Percentiles rank a stretch among this genome's conserved stretches.
phyloP scores from a whole-genome alignment of 2,329 filamentous ascomycete genomes.

The Capronia coronata region DNA sequence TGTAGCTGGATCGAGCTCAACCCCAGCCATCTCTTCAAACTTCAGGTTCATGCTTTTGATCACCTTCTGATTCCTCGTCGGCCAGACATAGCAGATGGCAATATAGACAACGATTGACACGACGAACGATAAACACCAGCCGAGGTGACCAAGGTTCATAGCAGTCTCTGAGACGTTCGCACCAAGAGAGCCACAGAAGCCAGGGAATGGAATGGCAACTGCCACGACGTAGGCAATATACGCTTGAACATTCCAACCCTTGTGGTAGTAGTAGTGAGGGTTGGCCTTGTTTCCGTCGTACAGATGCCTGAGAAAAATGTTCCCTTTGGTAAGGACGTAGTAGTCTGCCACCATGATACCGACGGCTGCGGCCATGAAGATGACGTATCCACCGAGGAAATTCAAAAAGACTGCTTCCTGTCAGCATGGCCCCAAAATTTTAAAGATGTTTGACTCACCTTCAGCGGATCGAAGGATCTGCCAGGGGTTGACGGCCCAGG shows the following conservation, averaged over 20 bases:
- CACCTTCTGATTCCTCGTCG: slow-evolving; percentile 7
- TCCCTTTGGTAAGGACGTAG: slow-evolving; percentile 6
- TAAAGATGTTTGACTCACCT: background rate
- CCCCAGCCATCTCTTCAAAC: slow-evolving; percentile 4
- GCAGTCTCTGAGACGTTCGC: slow-evolving; percentile 2
- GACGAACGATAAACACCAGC: slow-evolving; percentile 6
- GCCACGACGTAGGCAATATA: slow-evolving; percentile 6
- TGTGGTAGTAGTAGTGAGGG: slow-evolving; percentile 3
- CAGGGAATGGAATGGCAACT: slow-evolving; percentile 5
- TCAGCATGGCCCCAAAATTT: background rate
- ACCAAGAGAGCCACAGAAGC: slow-evolving; percentile 5
- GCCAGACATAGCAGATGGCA: slow-evolving; percentile 3
- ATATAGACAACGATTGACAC: slow-evolving; percentile 3
- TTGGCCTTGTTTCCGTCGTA: slow-evolving; percentile 2
- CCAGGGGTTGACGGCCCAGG: slow-evolving; percentile 7
- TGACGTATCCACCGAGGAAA: slow-evolving; percentile 10
- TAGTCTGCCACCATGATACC: slow-evolving; percentile 10
- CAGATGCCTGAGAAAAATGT: slow-evolving; percentile 6
- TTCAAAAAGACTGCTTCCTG: slow-evolving; percentile 1
- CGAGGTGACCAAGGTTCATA: slow-evolving; percentile 2
- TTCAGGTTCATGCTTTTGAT: background rate
- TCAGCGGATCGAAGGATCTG: slow-evolving; percentile 4
- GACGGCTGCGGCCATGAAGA: slow-evolving; percentile 9
- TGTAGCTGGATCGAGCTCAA: background rate
- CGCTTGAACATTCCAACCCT: slow-evolving; percentile 7